These are phyloP conservation scores for Tetrapisispora phaffii DNA, from an alignment of 805 yeast species.

Conservation along the genomic window DNA sequence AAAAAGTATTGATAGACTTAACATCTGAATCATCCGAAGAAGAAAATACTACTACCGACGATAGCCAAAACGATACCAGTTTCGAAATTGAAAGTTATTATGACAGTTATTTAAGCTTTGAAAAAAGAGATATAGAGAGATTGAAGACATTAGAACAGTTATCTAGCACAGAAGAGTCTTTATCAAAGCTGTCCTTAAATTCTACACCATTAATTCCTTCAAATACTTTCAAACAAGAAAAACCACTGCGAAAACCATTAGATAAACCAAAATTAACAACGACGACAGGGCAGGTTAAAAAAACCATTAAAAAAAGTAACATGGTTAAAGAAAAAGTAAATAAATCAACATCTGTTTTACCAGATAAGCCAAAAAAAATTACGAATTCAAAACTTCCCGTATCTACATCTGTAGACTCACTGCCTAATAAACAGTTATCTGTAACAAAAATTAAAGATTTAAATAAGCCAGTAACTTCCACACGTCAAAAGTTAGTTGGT, in stretches of 20 bases:
- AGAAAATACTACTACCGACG: not conserved
- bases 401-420: conserved; percentile 1
- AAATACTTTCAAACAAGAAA: not conserved
- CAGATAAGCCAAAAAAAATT: conserved; percentile 2
- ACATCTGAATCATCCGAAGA: not conserved
- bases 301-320: not conserved
- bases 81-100: conserved; percentile 19
- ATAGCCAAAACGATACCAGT: conserved; percentile 3
- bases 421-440: not conserved
- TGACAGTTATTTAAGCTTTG: conserved; percentile 12
- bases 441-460: not conserved
- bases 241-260: not conserved
- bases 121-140: conserved; percentile 13
- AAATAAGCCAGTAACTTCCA: not conserved
- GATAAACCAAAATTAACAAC: not conserved
- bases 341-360: conserved; percentile 14
- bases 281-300: not conserved
- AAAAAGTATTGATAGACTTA: not conserved
- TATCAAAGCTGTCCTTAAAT: not conserved
- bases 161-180: conserved; percentile 4
- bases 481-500: not conserved
- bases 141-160: conserved; percentile 10
- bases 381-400: not conserved
- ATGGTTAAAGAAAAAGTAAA: conserved; percentile 6
- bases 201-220: conserved; percentile 3